These are phyloP conservation scores for Neonectria magnoliae DNA, from an alignment of 2,329 filamentous ascomycete genomes.

Conservation along the genomic window DNA sequence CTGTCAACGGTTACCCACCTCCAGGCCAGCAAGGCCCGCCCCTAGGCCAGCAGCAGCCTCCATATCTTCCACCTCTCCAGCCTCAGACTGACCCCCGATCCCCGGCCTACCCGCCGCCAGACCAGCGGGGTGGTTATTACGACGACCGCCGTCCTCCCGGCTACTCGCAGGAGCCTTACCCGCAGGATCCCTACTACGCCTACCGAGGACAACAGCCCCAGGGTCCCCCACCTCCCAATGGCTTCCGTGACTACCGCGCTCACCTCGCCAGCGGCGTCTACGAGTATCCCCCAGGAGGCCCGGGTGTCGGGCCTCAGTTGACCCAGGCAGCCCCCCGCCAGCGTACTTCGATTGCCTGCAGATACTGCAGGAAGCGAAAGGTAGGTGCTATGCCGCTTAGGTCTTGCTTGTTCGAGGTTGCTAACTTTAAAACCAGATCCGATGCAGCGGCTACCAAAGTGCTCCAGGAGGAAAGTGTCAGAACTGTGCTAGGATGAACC, in stretches of 20 bases:
- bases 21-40: slow-evolving; percentile 39
- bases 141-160: slow-evolving; percentile 48
- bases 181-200: slow-evolving; percentile 48
- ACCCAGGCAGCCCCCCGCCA: slow-evolving; percentile 66
- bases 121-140: slow-evolving; percentile 52
- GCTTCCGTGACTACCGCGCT: slow-evolving; percentile 43
- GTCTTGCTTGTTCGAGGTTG: neutral
- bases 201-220: slow-evolving; percentile 43
- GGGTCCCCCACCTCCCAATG: slow-evolving; percentile 45
- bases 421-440: slow-evolving; percentile 56
- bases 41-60: slow-evolving; percentile 41
- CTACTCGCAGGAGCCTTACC: slow-evolving; percentile 49
- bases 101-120: slow-evolving; percentile 51
- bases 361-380: slow-evolving; percentile 71
- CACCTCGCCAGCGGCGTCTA: slow-evolving; percentile 44
- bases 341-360: slow-evolving; percentile 68
- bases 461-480: slow-evolving; percentile 68
- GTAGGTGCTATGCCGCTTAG: slow-evolving; percentile 46
- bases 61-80: slow-evolving; percentile 53
- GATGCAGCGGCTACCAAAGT: slow-evolving; percentile 69
- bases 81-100: slow-evolving; percentile 48
- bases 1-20: slow-evolving; percentile 59
- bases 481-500: slow-evolving; percentile 70
- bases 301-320: slow-evolving; percentile 50
- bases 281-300: slow-evolving; percentile 48